Base-by-base conservation (phyloP, 2,329 filamentous ascomycete genomes). In the Stachybotrys chlorohalonatus region DNA sequence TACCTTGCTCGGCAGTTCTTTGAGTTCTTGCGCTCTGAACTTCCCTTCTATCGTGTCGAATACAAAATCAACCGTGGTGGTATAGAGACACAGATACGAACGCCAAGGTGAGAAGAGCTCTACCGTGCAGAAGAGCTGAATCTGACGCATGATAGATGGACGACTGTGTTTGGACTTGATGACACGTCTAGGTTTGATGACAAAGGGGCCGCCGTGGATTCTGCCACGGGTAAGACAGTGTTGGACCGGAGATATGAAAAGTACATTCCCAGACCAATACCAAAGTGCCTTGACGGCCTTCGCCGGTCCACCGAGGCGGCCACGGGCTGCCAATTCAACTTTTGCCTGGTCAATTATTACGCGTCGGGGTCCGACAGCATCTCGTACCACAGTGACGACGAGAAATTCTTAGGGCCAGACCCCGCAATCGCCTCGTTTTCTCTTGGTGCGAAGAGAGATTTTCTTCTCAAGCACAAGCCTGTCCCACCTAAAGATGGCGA, bases 341-440 rank as follows among this genome's bases (percentile, higher is more conserved):
- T 92, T 66, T 88, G 85, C 56, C 77, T 93, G 1, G 86, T 93
- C 5, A 93, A 93, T 64, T 93, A 93, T 71, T 93, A 93, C 64
- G 85, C 85, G n/a, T 81, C 80, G 4, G 88, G 89, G 0, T 74
- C 82, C 6, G 88, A 93, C 66, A 89, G 85, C 60, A 93, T 93
- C 51, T 81, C 84, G 11, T 93, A 87, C 63, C 88, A 93, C 68
- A 88, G 84, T 51, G 89, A 93, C 60, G 88, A 93, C 63, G 89
- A 93, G 73, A 76, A 81, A 6, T 94, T 93, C 60, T 77, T 93
- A 0, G 89, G 88, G 0, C 59, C 71, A 0, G 72, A 85, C 16
- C 88, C 89, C 0, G 80, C 83, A 8, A 92, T 93, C 53, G 88
- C 88, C 1, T 90, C 85, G 0, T 84, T 91, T 62, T 86, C 84